These are phyloP conservation scores for Parastagonospora nodorum DNA, from an alignment of 2,329 filamentous ascomycete genomes.

Conservation along the genomic window DNA sequence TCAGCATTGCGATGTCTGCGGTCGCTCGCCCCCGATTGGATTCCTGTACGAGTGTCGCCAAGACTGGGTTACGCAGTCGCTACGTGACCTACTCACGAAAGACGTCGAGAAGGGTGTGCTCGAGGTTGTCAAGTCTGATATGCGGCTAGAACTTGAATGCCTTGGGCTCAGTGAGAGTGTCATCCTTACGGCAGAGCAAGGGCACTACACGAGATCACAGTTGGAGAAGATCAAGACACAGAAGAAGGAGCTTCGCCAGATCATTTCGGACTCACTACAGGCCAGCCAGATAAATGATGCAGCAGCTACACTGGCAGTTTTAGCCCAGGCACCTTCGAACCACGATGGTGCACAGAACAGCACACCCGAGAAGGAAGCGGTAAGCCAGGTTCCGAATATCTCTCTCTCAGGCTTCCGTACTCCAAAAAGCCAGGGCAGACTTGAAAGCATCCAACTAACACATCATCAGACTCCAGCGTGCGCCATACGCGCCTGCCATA, in stretches of 20 bases:
- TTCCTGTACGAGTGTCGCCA: constrained; percentile 77
- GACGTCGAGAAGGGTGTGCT: background rate
- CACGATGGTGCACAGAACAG: constrained; percentile 27
- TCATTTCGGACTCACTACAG: constrained; percentile 29
- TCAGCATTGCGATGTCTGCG: constrained; percentile 64
- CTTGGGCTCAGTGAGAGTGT: constrained; percentile 41
- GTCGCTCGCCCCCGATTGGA: constrained; percentile 61
- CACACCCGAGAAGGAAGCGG: constrained; percentile 12
- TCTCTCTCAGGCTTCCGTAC: background rate
- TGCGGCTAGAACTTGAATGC: constrained; percentile 34
- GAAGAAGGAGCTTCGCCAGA: constrained; percentile 37
- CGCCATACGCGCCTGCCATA: constrained; percentile 53
- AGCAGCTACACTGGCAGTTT: constrained; percentile 16
- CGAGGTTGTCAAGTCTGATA: constrained; percentile 13
- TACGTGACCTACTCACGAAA: constrained; percentile 5
- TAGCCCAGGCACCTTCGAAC: constrained; percentile 16
- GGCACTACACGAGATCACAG: constrained; percentile 40
- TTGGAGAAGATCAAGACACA: constrained; percentile 36
- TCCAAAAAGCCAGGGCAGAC: background rate
- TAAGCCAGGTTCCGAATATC: constrained; percentile 8
- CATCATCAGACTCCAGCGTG: constrained; percentile 35
- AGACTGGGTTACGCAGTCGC: constrained; percentile 50
- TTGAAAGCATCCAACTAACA: constrained; percentile 5
- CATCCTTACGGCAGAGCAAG: constrained; percentile 40
- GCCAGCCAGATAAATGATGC: constrained; percentile 22